Evolutionary conservation across 129 eudicot species (phyloP), one percentile per base, ranked within the genome.

Genomic region (Arctium lappa): DNA sequence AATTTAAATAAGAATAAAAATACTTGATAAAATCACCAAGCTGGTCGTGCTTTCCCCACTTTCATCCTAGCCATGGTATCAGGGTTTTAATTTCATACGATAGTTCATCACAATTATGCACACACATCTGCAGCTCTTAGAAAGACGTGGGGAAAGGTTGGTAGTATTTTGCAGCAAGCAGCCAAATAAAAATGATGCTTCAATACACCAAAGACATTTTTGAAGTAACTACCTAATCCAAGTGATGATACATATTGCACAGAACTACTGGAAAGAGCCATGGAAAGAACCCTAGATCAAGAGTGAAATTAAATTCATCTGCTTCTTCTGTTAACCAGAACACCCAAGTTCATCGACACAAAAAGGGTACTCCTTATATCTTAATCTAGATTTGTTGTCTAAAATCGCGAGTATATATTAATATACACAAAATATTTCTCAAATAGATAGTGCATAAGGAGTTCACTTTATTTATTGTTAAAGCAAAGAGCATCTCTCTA

Each of bases 21-120:
- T 44, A 44, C 50, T 44, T 44, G 12, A 44, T 44, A 22, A 44
- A 44, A 44, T 10, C 12, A 44, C 8, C 50, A 44, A 44, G 65
- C 22, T 53, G 22, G 65, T 76, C 62, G 72, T 77, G 33, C 48
- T 76, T 56, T 33, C 71, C 80, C 68, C 79, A 46, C 66, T 31
- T 75, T 75, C 27, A 44, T 44, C 50, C 50, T 44, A 44, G 10
- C 12, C 50, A 10, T 44, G 13, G 10, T 9, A 76, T 76, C 72
- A 33, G 36, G 72, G 9, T 16, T 62, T 36, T 27, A 60, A 56
- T 15, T 34, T n/a, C 22, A 37, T 32, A 10, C 29, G 8, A 18
- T 33, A 50, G n/a, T 50, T 15, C 62, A 50, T 9, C 18, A 22
- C 27, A 22, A 22, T 0, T 22, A 22, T 22, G 27, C 0, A 50